Evolutionary conservation across 371 early-diverging fungal genomes (phyloP), one percentile per base, ranked within the genome.

Genomic region (Rhizomucor pusillus): DNA sequence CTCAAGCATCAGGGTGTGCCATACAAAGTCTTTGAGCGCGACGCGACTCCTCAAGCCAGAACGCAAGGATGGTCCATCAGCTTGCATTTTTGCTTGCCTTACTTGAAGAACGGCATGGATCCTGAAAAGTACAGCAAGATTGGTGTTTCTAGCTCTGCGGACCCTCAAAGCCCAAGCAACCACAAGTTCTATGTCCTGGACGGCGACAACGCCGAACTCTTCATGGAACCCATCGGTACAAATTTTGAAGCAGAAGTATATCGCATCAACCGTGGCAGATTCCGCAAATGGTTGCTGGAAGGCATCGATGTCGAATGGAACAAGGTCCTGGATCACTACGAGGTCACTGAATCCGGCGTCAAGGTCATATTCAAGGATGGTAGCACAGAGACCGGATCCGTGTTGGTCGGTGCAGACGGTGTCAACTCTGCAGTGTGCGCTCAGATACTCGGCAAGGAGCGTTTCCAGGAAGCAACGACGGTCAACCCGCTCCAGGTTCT

Each of bases 11-110:
- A 62, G 20, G 50, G 51, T 12, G 44, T 71, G 3, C 57, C 57
- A 3, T 62, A 37, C 35, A 56, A 56, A 29, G 41, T 71, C 24
- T 67, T 65, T 58, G 71, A 68, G 54, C 51, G 62, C 4, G 67
- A 63, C 33, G 25, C 44, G 11, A 25, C 34, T 35, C 43, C 43
- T 11, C 54, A 53, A 35, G 10, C 37, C 20, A 48, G 63, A 11
- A 23, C 40, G 2, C 68, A 68, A 50, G 68, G 68, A 4, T 61
- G 62, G 56, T 58, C 59, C 20, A 51, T 64, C 33, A 52, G 50
- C 9, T 36, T 68, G 19, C 57, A 61, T 16, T 58, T 61, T 19
- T 49, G 52, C 1, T n/a, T 66, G 5, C 16, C 24, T 20, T 33
- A 48, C 16, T 22, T 59, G 16, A 24, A n/a, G 35, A 23, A 45